Percentiles rank a stretch among this genome's conserved stretches.
Conservation (phyloP, 306 rosid genomes). For the Rosa persica region DNA sequence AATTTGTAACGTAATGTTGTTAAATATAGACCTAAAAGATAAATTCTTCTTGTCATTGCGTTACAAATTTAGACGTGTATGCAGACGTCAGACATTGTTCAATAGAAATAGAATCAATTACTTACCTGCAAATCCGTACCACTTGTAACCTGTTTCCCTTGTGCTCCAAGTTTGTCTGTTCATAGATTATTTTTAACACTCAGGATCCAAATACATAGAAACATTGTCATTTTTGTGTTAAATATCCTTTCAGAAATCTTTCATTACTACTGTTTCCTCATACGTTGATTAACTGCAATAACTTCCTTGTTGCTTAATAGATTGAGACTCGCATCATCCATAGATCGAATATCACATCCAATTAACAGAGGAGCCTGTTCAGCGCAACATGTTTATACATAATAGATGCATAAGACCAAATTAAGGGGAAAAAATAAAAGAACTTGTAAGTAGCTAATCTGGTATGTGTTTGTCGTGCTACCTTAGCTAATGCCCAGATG, state of each 20-base stretch:
- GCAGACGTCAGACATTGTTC: background rate
- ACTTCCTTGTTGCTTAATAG: conserved; percentile 62
- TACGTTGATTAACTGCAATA: conserved; percentile 79
- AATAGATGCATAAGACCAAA: background rate
- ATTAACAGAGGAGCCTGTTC: conserved; percentile 65
- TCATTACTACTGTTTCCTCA: background rate
- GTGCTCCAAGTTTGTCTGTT: conserved; percentile 63
- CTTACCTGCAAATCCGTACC: conserved; percentile 57
- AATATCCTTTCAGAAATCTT: background rate
- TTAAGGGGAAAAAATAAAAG: background rate
- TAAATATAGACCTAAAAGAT: background rate
- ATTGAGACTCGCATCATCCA: conserved; percentile 43
- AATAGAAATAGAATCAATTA: background rate
- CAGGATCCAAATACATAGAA: background rate
- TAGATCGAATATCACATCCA: conserved; percentile 71
- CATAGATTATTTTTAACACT: background rate
- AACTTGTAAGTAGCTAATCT: background rate
- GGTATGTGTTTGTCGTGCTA: conserved; percentile 9
- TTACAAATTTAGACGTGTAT: background rate
- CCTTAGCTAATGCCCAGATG: conserved; percentile 81
- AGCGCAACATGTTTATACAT: background rate
- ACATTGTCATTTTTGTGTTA: background rate
- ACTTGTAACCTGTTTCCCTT: conserved; percentile 62
- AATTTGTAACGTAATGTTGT: too few relatives aligned
- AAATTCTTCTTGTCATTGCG: background rate